Evolutionary conservation across 2,329 filamentous ascomycete genomes (phyloP), one percentile per base, ranked within the genome.

Genomic region (Penicillium paneum): DNA sequence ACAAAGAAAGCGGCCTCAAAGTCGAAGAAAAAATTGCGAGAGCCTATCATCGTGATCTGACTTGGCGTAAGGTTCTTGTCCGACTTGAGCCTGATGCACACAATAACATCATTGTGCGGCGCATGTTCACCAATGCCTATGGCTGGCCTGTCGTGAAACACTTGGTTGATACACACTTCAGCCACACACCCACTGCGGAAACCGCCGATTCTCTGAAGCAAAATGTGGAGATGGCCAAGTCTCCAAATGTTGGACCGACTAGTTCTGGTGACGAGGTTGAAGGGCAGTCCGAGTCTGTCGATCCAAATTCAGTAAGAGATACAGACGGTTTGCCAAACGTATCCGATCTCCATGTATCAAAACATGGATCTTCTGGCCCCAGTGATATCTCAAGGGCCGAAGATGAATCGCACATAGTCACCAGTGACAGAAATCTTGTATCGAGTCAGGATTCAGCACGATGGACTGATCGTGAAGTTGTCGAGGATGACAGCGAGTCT

Each of bases 11-110:
- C 49, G 74, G 74, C 59, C 92, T 97, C 85, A 90, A 89, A 59
- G 91, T 97, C 0, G 94, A 99, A 72, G 94, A 99, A 72, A 97
- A 97, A 75, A 99, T 99, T 62, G 94, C 94, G 1, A 84, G 94
- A 43, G 94, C 91, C 13, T 99, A 99, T 74, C 94, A 99, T 71
- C 85, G 86, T 12, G 91, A 91, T 59, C 76, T 99, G 19, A 90
- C 90, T 1, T 99, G 94, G 94, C 89, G 94, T 42, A 99, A 99
- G 71, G 94, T 99, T 1, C 83, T 99, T 4, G 94, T 99, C 13
- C 89, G 94, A 50, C 80, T 99, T 2, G 93, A 99, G 70, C 94
- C 94, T 0, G 94, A 99, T 73, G 94, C 94, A 0, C 94, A 99
- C 76, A 99, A 99, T 74, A 99, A 99, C 72, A 96, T 99, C 62